Base-by-base conservation (phyloP, 2,329 filamentous ascomycete genomes). In the Karstenula rhodostoma region DNA sequence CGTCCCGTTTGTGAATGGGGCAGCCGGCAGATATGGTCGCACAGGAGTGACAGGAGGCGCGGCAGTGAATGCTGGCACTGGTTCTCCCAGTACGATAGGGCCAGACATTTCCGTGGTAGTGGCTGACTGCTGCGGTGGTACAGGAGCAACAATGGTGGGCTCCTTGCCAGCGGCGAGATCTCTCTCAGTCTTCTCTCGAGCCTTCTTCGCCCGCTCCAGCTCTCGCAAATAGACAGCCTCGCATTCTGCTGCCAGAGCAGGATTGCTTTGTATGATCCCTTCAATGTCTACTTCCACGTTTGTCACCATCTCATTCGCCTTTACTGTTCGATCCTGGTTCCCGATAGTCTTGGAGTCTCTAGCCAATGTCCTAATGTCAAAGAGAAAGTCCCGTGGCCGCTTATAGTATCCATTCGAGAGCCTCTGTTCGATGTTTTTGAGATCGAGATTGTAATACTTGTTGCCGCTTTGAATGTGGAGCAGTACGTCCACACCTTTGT, bases 331-430 rank as follows among this genome's bases (percentile, higher is more conserved):
- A 63, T 96, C 91, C 68, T 89, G 88, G 70, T 98, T 94, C n/a
- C 90, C 92, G 59, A 89, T 86, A 12, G 88, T 89, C 73, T 89
- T 91, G 12, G 94, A 89, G 79, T 99, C 95, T 75, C 92, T 94
- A 23, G 90, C 90, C 5, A 99, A 82, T 37, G 89, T 87, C 74
- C 90, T 92, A 70, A 98, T 92, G 74, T 99, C 95, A 43, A 89
- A 89, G 53, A 96, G 80, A 73, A 97, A 99, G 74, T 97, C 94
- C 69, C 90, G 90, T 0, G 94, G 92, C 12, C 94, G 88, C 68
- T 93, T 92, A 78, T 99, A 99, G 79, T 93, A 99, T 5, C 95
- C 95, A 75, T 99, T 98, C 4, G 93, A 96, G 35, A 99, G 83
- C n/a, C 95, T 89, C 75, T 97, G 93, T 80, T 99, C 95, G 56